Evolutionary conservation across 1,139 yeast species (phyloP), one percentile per base, ranked within the genome.

Genomic region (Candida sojae): DNA sequence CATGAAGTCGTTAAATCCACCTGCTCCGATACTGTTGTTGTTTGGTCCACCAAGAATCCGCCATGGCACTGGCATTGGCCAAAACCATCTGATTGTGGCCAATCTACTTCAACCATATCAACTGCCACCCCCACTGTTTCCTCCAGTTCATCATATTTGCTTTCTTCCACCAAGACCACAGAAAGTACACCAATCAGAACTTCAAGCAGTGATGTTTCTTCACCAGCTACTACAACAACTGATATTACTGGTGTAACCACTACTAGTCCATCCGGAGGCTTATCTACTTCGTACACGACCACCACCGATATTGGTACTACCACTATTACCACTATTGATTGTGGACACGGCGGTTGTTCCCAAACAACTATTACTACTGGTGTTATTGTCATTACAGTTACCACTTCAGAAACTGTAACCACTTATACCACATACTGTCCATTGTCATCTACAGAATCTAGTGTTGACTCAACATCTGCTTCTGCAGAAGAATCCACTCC

Each of bases 131-230:
- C 42, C 30, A 39, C 35, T 30, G 35, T 13, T 8, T 38, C 39
- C 4, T 21, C 30, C 21, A 25, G 17, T 11, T 36, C 39, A n/a
- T 36, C 39, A 4, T 36, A 31, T 6, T 36, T 23, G 30, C 11
- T 36, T 44, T 23, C 67, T 34, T 42, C 53, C 28, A 51, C 52
- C 32, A 40, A 56, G 42, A 46, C 51, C 35, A 48, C 42, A 23
- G 49, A 53, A 36, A 35, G 62, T 34, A 8, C 29, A 9, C 30
- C 43, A 13, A 6, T 17, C 10, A 9, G n/a, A 12, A 38, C 33
- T 28, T 28, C 41, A 5, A 3, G 43, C 42, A 56, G 53, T 33
- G 61, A 61, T 48, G 49, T 13, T 13, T 7, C 12, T 13, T n/a
- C 32, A 26, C 6, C 30, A 17, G 10, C 41, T 13, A n/a, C 41